phyloP scores from a whole-genome alignment of 1,284 basidiomycete species.

The Phylloporus gajari region DNA sequence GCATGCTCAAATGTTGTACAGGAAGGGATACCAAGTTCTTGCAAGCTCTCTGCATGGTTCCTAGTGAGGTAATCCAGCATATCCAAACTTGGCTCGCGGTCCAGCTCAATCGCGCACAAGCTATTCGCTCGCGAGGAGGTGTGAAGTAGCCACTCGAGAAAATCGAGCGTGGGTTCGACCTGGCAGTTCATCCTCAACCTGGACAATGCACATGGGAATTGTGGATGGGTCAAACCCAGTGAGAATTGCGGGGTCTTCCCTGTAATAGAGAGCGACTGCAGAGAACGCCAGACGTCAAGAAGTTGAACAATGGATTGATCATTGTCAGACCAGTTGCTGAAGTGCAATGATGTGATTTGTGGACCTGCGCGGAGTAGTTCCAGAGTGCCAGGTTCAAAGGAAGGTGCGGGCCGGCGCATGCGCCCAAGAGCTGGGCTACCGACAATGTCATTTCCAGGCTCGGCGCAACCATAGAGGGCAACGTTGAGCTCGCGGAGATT shows the following conservation, averaged over 20 bases:
- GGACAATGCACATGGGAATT: constrained; percentile 58
- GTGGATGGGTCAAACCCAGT: constrained; percentile 50
- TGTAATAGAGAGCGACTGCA: constrained; percentile 65
- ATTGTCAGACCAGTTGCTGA: constrained; percentile 77
- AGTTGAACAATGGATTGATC: constrained; percentile 66
- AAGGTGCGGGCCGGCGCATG: constrained; percentile 60
- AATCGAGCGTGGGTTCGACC: constrained; percentile 63
- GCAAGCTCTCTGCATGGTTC: constrained; percentile 58
- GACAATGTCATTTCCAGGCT: constrained; percentile 57
- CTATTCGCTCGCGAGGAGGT: constrained; percentile 56
- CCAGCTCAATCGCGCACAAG: constrained; percentile 64
- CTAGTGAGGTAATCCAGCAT: constrained; percentile 63
- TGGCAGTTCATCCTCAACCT: constrained; percentile 72
- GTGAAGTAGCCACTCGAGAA: constrained; percentile 74
- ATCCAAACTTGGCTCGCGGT: constrained; percentile 63
- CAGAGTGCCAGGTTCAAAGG: constrained; percentile 65
- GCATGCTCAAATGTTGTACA: constrained; percentile 60
- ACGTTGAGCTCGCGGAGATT: constrained; percentile 66
- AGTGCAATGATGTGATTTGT: constrained; percentile 63
- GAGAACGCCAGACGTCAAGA: constrained; percentile 67
- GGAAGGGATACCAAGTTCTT: constrained; percentile 66
- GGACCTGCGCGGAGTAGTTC: constrained; percentile 64
- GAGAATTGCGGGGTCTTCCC: constrained; percentile 67
- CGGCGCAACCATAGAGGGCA: constrained; percentile 66
- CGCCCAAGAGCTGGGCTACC: constrained; percentile 59